A percentile compares a stretch with the other conserved stretches of the same genome.
Evolutionary conservation across 1,284 basidiomycete species (phyloP).

Genomic region (Cutaneotrichosporon cutaneum): DNA sequence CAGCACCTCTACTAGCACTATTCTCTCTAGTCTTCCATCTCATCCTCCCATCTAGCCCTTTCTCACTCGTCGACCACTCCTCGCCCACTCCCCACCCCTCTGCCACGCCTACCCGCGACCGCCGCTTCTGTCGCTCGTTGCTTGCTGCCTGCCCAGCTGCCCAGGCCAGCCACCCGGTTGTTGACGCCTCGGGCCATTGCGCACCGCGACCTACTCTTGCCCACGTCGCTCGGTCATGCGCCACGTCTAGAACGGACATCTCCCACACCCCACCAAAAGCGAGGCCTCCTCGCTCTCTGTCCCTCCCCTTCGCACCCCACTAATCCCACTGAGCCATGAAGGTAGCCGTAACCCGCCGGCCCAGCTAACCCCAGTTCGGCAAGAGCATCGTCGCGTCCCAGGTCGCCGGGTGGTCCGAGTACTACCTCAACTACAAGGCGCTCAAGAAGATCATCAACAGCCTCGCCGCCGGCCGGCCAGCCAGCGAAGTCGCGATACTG

Average conservation of each 20-base stretch:
- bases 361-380: constrained; percentile 69
- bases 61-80: too few species aligned
- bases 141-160: background rate
- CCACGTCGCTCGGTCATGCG: background rate
- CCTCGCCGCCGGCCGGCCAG: constrained; percentile 81
- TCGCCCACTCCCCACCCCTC: too few species aligned
- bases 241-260: background rate
- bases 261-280: background rate
- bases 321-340: background rate
- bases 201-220: background rate
- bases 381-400: constrained; percentile 97
- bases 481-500: constrained; percentile 81
- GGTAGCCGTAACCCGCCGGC: background rate
- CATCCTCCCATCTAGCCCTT: too few species aligned
- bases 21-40: too few species aligned
- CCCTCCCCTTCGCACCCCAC: background rate
- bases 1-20: too few species aligned
- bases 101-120: too few species aligned
- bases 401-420: constrained; percentile 93
- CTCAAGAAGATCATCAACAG: constrained; percentile 83
- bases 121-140: too few species aligned
- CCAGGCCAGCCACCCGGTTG: background rate
- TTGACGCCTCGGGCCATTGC: background rate
- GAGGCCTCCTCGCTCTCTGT: background rate
- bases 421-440: constrained; percentile 95